Evolutionary conservation across 768 basidiomycete species (phyloP).

Genomic region (Rhizopogon vesiculosus): DNA sequence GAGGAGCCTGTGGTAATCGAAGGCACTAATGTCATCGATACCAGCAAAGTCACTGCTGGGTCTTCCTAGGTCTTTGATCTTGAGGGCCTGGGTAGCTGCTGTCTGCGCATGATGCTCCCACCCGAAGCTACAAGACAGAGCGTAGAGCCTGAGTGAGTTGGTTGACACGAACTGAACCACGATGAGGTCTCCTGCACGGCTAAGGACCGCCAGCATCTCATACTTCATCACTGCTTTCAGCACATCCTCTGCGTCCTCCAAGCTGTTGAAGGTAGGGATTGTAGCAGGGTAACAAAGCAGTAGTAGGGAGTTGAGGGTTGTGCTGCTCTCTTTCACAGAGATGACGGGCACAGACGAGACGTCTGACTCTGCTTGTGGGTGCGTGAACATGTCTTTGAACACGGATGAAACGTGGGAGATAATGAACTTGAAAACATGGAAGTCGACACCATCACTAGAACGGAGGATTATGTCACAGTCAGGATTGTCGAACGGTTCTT

Average conservation of each 20-base stretch:
- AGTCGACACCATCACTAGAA: constrained; percentile 5
- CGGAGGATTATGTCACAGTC: constrained; percentile 12
- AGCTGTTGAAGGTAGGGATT: constrained; percentile 12
- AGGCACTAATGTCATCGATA: constrained; percentile 36
- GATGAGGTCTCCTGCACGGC: constrained; percentile 12
- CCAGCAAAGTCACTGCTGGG: constrained; percentile 23
- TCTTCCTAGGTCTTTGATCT: constrained; percentile 11
- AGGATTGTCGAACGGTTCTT: constrained; percentile 5
- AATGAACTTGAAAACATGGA: constrained; percentile 21
- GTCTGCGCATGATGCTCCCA: constrained; percentile 13
- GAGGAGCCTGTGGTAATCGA: constrained; percentile 35
- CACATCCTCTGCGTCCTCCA: constrained; percentile 16
- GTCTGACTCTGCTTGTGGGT: constrained; percentile 27
- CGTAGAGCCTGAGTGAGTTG: constrained; percentile 20
- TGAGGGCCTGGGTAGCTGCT: constrained; percentile 17
- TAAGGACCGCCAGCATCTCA: constrained; percentile 15
- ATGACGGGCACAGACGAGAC: neutral
- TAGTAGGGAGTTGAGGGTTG: constrained; percentile 14
- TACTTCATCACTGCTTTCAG: constrained; percentile 23
- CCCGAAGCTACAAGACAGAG: constrained; percentile 19
- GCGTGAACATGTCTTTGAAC: constrained; percentile 42
- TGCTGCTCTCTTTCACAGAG: constrained; percentile 14
- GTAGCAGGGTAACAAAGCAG: constrained; percentile 20
- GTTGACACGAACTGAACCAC: constrained; percentile 4
- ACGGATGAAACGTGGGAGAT: constrained; percentile 45